Evolutionary conservation across 768 basidiomycete species (phyloP).

Genomic region (Lenzites betulinus): DNA sequence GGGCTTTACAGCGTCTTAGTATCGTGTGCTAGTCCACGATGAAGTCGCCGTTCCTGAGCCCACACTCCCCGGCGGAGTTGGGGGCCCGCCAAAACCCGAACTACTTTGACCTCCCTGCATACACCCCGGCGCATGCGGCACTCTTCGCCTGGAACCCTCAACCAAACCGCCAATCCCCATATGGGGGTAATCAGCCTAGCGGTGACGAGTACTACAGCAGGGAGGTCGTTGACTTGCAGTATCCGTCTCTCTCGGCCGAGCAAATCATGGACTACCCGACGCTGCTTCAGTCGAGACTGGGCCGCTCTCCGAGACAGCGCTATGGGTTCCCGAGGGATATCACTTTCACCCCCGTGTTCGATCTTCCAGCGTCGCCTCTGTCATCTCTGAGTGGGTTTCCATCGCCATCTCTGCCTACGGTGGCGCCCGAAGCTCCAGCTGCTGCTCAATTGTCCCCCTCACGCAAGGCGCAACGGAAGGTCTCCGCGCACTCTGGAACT

Average conservation of each 20-base stretch:
- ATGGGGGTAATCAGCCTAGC: background rate
- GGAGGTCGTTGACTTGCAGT: background rate
- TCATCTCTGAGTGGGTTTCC: slow-evolving; percentile 9
- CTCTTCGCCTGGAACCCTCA: slow-evolving; percentile 5
- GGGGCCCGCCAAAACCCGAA: background rate
- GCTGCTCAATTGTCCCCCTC: background rate
- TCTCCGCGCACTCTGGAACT: background rate
- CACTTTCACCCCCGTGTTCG: slow-evolving; percentile 4
- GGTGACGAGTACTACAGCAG: background rate
- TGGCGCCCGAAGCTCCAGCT: slow-evolving; percentile 22
- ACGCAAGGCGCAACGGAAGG: background rate
- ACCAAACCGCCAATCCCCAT: background rate
- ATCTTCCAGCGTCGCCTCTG: slow-evolving; percentile 8
- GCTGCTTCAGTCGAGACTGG: slow-evolving; percentile 1
- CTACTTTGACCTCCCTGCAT: slow-evolving; percentile 18
- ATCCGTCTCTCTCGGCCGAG: background rate
- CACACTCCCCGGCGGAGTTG: slow-evolving; percentile 17
- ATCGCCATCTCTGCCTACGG: slow-evolving; percentile 23
- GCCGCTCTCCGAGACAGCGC: slow-evolving; percentile 24
- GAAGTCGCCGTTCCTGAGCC: slow-evolving; percentile 12
- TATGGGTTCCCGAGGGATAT: slow-evolving; percentile 14
- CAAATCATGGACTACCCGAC: slow-evolving; percentile 7
- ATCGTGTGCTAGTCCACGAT: background rate
- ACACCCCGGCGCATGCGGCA: background rate
- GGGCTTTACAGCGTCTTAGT: background rate